Conservation (phyloP, 768 basidiomycete genomes). For the Asterophora parasitica region DNA sequence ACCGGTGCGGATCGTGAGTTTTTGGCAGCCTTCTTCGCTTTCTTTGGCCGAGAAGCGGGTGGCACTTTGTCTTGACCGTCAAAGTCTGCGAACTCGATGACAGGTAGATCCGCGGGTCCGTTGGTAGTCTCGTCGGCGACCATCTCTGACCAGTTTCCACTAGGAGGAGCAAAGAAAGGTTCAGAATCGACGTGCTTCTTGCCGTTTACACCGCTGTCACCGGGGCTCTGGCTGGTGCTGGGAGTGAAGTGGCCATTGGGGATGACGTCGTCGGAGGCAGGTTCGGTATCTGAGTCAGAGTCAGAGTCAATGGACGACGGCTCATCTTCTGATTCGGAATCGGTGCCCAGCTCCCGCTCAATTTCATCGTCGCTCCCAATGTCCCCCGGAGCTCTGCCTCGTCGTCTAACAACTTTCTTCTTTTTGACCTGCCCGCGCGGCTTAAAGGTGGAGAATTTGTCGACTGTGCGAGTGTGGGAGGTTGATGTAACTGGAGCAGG, state of each 20-base stretch:
- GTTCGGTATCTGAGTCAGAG: constrained; percentile 70
- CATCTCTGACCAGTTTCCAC: constrained; percentile 78
- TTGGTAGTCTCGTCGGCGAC: constrained; percentile 68
- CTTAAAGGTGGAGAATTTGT: constrained; percentile 27
- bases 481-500: constrained; percentile 36
- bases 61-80: constrained; percentile 32
- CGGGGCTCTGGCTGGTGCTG: constrained; percentile 60
- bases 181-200: constrained; percentile 29
- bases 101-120: constrained; percentile 64
- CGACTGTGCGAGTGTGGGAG: constrained; percentile 26
- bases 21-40: constrained; percentile 36
- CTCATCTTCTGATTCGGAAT: constrained; percentile 66
- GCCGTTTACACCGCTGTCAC: constrained; percentile 30
- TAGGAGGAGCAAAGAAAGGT: constrained; percentile 48
- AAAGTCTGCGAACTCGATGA: constrained; percentile 76
- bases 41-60: constrained; percentile 31
- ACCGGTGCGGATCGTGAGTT: constrained; percentile 30
- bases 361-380: constrained; percentile 78
- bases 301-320: constrained; percentile 53
- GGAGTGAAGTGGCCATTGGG: constrained; percentile 57
- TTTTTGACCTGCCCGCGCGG: constrained; percentile 35
- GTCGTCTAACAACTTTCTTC: constrained; percentile 48
- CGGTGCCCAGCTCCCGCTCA: constrained; percentile 63
- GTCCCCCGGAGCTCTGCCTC: constrained; percentile 55
- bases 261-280: constrained; percentile 58